A percentile compares a stretch with the other conserved stretches of the same genome.
Evolutionary conservation across 768 basidiomycete genomes (phyloP).

Genomic region (Lentinula aciculospora): DNA sequence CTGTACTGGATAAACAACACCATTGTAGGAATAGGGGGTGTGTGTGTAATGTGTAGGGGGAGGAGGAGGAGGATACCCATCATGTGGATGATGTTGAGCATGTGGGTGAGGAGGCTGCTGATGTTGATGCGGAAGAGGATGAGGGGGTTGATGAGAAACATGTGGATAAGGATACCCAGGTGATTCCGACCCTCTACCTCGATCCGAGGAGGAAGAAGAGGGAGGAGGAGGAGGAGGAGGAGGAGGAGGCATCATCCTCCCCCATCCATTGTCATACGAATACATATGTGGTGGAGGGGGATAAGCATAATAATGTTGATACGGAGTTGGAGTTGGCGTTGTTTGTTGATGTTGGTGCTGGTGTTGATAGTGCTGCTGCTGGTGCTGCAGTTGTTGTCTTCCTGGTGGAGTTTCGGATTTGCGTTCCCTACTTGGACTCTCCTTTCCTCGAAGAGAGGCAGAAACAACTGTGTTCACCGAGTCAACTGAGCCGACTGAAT

Average conservation of each 20-base stretch:
- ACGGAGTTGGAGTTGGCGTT: no score
- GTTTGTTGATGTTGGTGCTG: no score
- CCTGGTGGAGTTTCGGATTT: background rate
- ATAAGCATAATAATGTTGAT: slow-evolving; percentile 4
- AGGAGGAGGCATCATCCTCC: background rate
- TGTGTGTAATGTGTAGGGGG: slow-evolving; percentile 1
- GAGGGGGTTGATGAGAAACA: background rate
- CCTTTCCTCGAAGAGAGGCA: background rate
- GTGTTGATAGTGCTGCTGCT: no score
- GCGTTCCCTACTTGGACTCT: background rate
- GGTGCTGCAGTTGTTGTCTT: background rate
- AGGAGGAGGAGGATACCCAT: background rate
- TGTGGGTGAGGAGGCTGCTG: background rate
- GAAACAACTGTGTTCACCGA: background rate
- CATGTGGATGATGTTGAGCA: background rate
- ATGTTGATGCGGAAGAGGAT: background rate
- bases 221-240: background rate
- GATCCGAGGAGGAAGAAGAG: background rate
- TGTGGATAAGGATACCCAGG: background rate
- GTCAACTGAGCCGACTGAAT: no score
- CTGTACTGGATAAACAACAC: background rate
- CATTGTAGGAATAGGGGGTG: background rate
- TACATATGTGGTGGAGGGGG: slow-evolving; percentile 2
- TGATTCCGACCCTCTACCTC: slow-evolving; percentile 1
- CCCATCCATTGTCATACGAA: background rate